Conservation (phyloP, 768 basidiomycete species). For the Amanita polypyramis region DNA sequence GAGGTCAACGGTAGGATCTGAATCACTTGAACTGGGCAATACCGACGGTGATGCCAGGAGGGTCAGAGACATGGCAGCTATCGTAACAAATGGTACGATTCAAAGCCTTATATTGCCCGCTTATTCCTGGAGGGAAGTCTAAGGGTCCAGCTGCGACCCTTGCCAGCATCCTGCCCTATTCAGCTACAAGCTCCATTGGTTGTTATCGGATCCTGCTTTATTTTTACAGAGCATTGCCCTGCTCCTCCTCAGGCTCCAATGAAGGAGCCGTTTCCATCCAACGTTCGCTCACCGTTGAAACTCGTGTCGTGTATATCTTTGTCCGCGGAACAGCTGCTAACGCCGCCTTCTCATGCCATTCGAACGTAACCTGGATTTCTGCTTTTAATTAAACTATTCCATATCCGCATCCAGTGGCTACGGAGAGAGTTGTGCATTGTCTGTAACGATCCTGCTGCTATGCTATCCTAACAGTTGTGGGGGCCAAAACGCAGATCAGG, state of each 20-base stretch:
- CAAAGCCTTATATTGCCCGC: conserved; percentile 3
- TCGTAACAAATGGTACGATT: conserved; percentile 7
- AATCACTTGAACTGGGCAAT: background rate
- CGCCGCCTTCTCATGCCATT: no score
- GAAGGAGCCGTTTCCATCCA: no score
- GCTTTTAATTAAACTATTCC: no score
- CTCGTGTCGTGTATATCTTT: no score
- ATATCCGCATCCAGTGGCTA: no score
- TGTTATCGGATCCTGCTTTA: background rate
- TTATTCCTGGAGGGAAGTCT: background rate
- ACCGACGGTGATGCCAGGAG: conserved; percentile 2
- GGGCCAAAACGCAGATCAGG: no score
- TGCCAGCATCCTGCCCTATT: background rate
- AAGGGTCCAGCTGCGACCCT: conserved; percentile 3
- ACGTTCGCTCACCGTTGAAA: no score
- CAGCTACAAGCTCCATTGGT: background rate
- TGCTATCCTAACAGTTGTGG: no score
- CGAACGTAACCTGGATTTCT: no score
- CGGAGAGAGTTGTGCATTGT: no score
- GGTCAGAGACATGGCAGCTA: conserved; percentile 5
- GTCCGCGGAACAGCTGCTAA: background rate
- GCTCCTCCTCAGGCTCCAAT: no score
- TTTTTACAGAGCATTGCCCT: background rate
- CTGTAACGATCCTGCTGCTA: no score
- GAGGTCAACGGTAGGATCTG: background rate